A percentile compares a stretch with the other conserved stretches of the same genome.
These are phyloP conservation scores for Metschnikowia continentalis DNA, from an alignment of 805 yeast species.

Conservation along the genomic window DNA sequence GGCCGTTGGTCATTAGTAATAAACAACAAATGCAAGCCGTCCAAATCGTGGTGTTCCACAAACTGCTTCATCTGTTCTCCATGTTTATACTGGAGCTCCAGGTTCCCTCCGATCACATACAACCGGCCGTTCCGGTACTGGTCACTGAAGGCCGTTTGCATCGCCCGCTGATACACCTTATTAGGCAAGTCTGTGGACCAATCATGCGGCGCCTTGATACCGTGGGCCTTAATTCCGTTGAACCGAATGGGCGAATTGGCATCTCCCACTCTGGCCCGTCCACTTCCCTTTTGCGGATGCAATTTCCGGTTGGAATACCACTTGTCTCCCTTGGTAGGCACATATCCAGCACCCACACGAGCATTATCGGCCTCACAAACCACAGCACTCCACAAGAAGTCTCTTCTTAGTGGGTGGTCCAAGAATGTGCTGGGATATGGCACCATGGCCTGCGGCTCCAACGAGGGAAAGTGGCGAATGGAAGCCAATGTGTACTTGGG, in stretches of 20 bases:
- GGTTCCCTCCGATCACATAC: constrained; percentile 58
- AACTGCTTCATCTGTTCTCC: constrained; percentile 48
- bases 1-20: constrained; percentile 57
- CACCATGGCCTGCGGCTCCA: constrained; percentile 75
- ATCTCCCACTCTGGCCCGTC: constrained; percentile 95
- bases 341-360: constrained; percentile 85
- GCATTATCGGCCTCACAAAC: constrained; percentile 84
- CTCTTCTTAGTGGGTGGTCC: constrained; percentile 79
- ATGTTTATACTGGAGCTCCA: constrained; percentile 37
- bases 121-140: constrained; percentile 74
- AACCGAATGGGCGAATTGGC: constrained; percentile 89
- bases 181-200: constrained; percentile 72
- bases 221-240: constrained; percentile 87
- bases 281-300: constrained; percentile 88
- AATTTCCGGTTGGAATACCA: constrained; percentile 81
- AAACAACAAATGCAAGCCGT: constrained; percentile 57
- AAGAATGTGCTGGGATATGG: constrained; percentile 74
- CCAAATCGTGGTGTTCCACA: constrained; percentile 45
- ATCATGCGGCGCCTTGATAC: constrained; percentile 87
- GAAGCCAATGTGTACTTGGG: constrained; percentile 74
- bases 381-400: constrained; percentile 90
- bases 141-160: constrained; percentile 76
- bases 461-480: constrained; percentile 79
- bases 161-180: constrained; percentile 71
- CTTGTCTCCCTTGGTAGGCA: constrained; percentile 81